Evolutionary conservation across 768 basidiomycete species (phyloP), one percentile per base, ranked within the genome.

Genomic region (Strobilomyces dryophilus): DNA sequence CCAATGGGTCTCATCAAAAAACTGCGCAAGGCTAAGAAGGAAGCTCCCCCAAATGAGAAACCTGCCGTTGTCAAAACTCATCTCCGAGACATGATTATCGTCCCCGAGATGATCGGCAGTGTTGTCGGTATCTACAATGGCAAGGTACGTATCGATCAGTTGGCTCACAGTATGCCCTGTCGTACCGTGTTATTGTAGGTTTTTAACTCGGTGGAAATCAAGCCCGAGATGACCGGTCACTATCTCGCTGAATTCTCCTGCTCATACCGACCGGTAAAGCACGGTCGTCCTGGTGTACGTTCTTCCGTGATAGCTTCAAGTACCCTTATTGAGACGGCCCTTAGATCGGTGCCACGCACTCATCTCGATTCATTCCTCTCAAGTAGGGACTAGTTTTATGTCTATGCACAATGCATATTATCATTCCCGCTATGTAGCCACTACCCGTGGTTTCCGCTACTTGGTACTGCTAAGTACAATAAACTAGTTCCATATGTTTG

Each of bases 1-100:
- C 95, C 97, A 40, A 89, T 99, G 88, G 93, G 93, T 61, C 84
- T 99, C 62, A 98, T 99, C 73, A 98, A 98, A 83, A 99, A 99
- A 77, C 82, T 99, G 64, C 92, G 97, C 74, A 95, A 97, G 76
- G 92, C 97, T 54, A 99, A 99, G 85, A 98, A 95, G 79, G 94
- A 98, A 74, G 93, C 94, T n/a, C 90, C 84, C 52, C 91, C 95
- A 62, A 97, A 98, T 76, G 95, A 98, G 79, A 98, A 99, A 81
- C 97, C 97, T 54, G 82, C 92, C 48, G 90, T 94, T 63, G 95
- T 99, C 68, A 99, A 98, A 83, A 99, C 97, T 53, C 97, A 99
- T 76, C 81, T 99, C 64, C 92, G 97, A 67, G 87, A 98, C 77
- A 98, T 99, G 97, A 95, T 98, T 74, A 87, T 99, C 74, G 97